phyloP scores from a whole-genome alignment of 148 eudicot genomes.

The Nepenthes gracilis region DNA sequence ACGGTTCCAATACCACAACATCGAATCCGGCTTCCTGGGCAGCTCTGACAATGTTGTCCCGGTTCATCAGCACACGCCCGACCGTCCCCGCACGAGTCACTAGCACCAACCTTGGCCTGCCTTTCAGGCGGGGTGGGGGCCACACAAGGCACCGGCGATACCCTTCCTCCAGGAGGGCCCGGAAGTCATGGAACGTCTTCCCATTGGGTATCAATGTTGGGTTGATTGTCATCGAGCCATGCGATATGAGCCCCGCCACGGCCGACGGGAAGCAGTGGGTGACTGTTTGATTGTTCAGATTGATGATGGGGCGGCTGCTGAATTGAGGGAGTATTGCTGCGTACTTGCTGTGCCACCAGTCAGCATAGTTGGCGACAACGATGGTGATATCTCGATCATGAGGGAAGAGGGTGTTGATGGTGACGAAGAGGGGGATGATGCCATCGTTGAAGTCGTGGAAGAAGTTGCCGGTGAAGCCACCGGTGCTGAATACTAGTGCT shows the following conservation, averaged over 20 bases:
- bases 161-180: slow-evolving; percentile 18
- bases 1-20: slow-evolving; percentile 34
- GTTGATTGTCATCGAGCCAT: slow-evolving; percentile 47
- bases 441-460: slow-evolving; percentile 53
- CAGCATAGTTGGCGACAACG: slow-evolving; percentile 25
- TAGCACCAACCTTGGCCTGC: slow-evolving; percentile 29
- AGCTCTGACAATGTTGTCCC: slow-evolving; percentile 19
- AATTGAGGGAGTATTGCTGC: slow-evolving; percentile 29
- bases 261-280: slow-evolving; percentile 41
- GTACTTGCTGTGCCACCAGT: slow-evolving; percentile 47
- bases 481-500: slow-evolving; percentile 38
- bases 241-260: slow-evolving; percentile 32
- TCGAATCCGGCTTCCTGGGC: slow-evolving; percentile 44
- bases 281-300: slow-evolving; percentile 33
- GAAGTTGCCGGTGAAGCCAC: slow-evolving; percentile 40
- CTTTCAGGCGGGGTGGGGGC: slow-evolving; percentile 19
- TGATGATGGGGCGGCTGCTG: slow-evolving; percentile 24
- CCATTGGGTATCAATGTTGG: slow-evolving; percentile 16
- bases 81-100: slow-evolving; percentile 25
- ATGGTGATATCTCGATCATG: slow-evolving; percentile 24
- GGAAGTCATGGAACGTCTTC: slow-evolving; percentile 33
- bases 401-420: slow-evolving; percentile 30
- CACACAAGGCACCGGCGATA: slow-evolving; percentile 16
- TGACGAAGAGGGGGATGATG: slow-evolving; percentile 37
- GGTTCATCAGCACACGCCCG: slow-evolving; percentile 35